Base-by-base conservation (phyloP, 177 flowering plant genomes). In the Vitis hybrid region DNA sequence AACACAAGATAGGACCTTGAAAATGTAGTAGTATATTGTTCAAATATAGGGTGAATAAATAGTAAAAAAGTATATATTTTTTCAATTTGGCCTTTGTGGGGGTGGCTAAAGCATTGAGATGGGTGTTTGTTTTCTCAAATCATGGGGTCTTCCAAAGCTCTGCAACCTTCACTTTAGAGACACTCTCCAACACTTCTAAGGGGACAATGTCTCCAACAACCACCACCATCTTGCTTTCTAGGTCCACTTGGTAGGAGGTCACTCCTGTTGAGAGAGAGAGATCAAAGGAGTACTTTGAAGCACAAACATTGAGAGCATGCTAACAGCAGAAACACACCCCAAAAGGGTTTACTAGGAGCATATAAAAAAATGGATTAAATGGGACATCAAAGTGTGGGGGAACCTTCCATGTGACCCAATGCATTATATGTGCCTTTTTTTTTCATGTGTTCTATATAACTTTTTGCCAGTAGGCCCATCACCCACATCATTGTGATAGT, bases 141-240 rank as follows among this genome's bases (percentile, higher is more conserved):
- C 3, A 57, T 65, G 84, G 76, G 65, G 81, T 74, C 67, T 75
- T 68, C 95, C 93, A 91, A 56, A 93, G 69, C 82, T 87, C 76
- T 19, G 97, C 94, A 73, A 64, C 77, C 74, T 94, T 94, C 5
- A 94, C 92, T 68, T 81, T 85, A 2, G 92, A 87, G 51, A 91
- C 88, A 75, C 97, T 91, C 77, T 85, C 87, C 80, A 94, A 72
- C 73, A 94, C 97, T 78, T 94, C 91, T 62, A 79, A 83, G 19
- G 98, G 98, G 45, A 83, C 63, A 74, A 94, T 79, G 76, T 94
- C 91, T 26, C 98, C 98, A 5, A 80, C 83, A 10, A 94, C 89
- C 12, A 89, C 85, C 68, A 94, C 98, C 89, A 80, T 92, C 81
- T 88, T 90, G 81, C 72, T 88, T 71, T 92, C 97, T 81, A 94